A percentile compares a stretch with the other conserved stretches of the same genome.
These are phyloP conservation scores for Gorgonomyces haynaldii DNA, from an alignment of 192 early-diverging fungal species.

Conservation along the genomic window DNA sequence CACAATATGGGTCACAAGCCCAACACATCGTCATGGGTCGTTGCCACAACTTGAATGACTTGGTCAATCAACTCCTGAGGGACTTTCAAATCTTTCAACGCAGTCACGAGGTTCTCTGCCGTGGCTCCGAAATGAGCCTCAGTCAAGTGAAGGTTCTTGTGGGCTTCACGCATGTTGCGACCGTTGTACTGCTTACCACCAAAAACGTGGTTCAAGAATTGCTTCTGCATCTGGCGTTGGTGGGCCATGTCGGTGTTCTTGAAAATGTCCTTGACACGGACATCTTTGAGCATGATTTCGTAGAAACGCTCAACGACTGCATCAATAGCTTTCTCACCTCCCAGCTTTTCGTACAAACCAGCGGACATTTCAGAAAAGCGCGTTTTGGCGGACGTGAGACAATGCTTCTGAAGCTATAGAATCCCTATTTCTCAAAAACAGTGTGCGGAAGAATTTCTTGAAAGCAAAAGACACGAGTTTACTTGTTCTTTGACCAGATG, in stretches of 20 bases:
- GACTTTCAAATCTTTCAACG: constrained; percentile 1
- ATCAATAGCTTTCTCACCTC: constrained; percentile 1
- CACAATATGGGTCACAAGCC: too few relatives aligned
- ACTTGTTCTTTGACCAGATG: too few relatives aligned
- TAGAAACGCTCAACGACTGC: constrained; percentile 5
- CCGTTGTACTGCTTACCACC: constrained; percentile 8
- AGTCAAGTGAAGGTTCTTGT: not conserved
- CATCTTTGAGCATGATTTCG: not conserved
- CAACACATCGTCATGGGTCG: constrained; percentile 2
- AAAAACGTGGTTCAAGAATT: constrained; percentile 6
- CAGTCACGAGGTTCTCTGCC: not conserved
- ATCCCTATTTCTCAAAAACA: too few relatives aligned
- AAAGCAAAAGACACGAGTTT: too few relatives aligned
- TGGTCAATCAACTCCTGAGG: not conserved
- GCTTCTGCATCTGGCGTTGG: constrained; percentile 1
- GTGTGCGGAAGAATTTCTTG: too few relatives aligned
- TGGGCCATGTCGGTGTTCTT: constrained; percentile 2
- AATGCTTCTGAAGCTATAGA: too few relatives aligned
- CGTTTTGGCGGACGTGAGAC: too few relatives aligned
- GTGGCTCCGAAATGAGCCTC: constrained; percentile 3
- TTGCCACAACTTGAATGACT: constrained; percentile 1
- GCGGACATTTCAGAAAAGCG: too few relatives aligned
- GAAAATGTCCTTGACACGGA: not conserved
- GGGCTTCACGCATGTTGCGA: constrained; percentile 2
- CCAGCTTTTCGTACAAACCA: constrained; percentile 7